Base-by-base conservation (phyloP, 2,329 filamentous ascomycete genomes). In the Paracorniculantispora psalliotae region DNA sequence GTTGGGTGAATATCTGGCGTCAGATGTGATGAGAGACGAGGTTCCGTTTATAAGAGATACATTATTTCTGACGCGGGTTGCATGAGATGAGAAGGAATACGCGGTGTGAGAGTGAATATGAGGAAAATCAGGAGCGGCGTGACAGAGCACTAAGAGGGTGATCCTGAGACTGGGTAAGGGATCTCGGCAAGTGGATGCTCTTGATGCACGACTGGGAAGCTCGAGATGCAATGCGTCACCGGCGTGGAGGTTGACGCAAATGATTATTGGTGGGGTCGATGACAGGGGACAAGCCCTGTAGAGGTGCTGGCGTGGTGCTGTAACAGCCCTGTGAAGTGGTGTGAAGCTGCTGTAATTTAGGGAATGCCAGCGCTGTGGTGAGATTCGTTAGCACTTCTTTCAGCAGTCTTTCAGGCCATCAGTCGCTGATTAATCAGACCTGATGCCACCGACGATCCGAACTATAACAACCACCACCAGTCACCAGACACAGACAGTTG, bases 171-270 rank as follows among this genome's bases (percentile, higher is more conserved):
- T 21, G 41, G 30, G 53, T 17, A 23, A 21, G 23, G 37, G 21
- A 54, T 54, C 39, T 54, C 39, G 51, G 51, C 9, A 48, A 37
- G 53, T 48, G 53, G 53, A 33, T 56, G 28, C 15, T 46, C 19
- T 7, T 17, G 28, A 55, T 55, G 41, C 19, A 56, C 28, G 41
- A 13, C 15, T 37, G 21, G 21, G 28, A 33, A 12, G 51, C 26
- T 46, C 13, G 37, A 26, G 19, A 56, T 47, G 43, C 21, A 56
- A 56, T 56, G 53, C 53, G 53, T 56, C 53, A 56, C 53, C 43
- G 43, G 53, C 53, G 53, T 19, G 23, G 30, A 47, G 15, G 44
- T 37, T 48, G 43, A 47, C 21, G 53, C 15, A 5, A 15, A 19
- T 39, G 26, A 55, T 54, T 19, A 21, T 35, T 46, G 52, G 52